Base-by-base conservation (phyloP, 305 asterid genomes). In the Fraxinus sp. region DNA sequence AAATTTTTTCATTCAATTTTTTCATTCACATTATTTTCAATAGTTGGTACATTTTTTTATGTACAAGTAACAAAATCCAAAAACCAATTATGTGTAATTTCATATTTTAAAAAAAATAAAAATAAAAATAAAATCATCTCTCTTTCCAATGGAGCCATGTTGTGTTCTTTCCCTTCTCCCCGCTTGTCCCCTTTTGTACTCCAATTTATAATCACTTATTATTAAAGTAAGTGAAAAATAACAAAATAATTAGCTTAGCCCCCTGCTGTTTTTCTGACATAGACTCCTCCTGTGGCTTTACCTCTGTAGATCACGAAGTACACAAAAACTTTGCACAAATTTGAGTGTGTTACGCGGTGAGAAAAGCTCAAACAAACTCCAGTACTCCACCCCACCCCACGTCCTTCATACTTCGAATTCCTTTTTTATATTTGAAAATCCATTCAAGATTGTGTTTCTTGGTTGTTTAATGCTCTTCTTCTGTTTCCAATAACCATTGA, bases 251-350 rank as follows among this genome's bases (percentile, higher is more conserved):
- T 77, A 43, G 68, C 68, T n/a, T 57, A 1, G 85, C 30, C 80
- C 87, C 87, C 89, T 84, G 84, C 86, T 43, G 35, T 64, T 87
- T 37, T 71, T 81, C 86, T 77, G 88, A 84, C 86, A 82, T 33
- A 55, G 85, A 77, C 70, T 87, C 86, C 80, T 18, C 79, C 77
- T 81, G 75, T 82, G 80, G 81, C 78, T 68, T 83, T 76, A 76
- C 83, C 85, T 78, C 87, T 30, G 80, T 71, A 83, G 86, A 80
- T 80, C 84, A 64, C 68, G 39, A 24, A 78, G 57, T 79, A 36
- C 85, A 80, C 81, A 83, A 79, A 33, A 71, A 73, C 80, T 73
- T 52, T 81, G 71, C 80, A 28, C 36, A 39, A 80, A 26, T 35
- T 35, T 35, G 32, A 49, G 77, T 71, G 16, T 43, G 14, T 37